phyloP scores from a whole-genome alignment of 352 stramenopile genomes.

The Aphanomyces astaci region DNA sequence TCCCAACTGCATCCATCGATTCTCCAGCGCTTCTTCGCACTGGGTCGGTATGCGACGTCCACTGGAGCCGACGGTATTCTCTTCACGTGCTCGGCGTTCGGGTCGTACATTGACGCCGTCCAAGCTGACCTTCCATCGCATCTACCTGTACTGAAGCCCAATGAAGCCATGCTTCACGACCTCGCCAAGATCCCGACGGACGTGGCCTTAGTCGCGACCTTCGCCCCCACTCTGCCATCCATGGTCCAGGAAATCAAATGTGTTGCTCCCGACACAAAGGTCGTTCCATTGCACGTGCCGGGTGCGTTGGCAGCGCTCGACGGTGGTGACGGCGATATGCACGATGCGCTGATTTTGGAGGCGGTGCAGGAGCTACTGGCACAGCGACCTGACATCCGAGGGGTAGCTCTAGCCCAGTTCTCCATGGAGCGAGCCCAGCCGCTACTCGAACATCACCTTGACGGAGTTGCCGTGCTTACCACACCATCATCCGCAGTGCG shows the following conservation, averaged over 20 bases:
- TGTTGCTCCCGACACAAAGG: not conserved
- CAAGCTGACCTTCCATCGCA: not conserved
- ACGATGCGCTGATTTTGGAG: not conserved
- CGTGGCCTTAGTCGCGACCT: slow-evolving; percentile 5
- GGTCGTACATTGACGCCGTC: slow-evolving; percentile 10
- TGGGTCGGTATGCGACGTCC: not conserved
- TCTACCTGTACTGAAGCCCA: slow-evolving; percentile 15
- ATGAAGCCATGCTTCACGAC: slow-evolving; percentile 17
- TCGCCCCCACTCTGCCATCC: not conserved
- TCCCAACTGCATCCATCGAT: not conserved
- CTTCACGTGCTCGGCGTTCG: slow-evolving; percentile 18
- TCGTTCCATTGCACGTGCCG: slow-evolving; percentile 1
- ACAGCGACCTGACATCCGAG: not conserved
- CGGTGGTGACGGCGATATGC: not conserved
- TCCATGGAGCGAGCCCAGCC: not conserved
- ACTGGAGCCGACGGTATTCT: slow-evolving; percentile 1
- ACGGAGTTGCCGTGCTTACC: not conserved
- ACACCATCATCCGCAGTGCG: not conserved
- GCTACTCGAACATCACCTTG: not conserved
- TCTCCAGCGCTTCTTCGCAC: not conserved
- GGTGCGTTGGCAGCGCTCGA: slow-evolving; percentile 7
- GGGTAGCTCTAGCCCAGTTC: slow-evolving; percentile 5
- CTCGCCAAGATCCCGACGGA: not conserved
- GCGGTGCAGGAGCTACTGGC: not conserved
- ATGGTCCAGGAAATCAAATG: slow-evolving; percentile 8